phyloP scores from a whole-genome alignment of 106 monocot genomes.

The Dendrobium officinale region DNA sequence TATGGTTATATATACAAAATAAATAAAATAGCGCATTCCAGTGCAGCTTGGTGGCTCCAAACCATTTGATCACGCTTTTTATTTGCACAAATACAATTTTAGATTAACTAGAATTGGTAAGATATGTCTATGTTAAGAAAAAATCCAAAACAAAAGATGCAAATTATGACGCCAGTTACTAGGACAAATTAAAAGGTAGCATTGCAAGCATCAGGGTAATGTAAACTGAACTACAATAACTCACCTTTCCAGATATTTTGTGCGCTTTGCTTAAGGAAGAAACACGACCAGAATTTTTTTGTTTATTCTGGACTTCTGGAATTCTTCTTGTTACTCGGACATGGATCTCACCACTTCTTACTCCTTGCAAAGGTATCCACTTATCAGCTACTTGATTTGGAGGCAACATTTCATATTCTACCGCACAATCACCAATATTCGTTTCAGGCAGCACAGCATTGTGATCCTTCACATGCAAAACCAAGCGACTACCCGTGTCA shows the following conservation, averaged over 20 bases:
- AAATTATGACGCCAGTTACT: background rate
- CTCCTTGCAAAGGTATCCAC: conserved; percentile 94
- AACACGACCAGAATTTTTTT: conserved; percentile 9
- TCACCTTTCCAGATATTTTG: conserved; percentile 41
- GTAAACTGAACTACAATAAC: background rate
- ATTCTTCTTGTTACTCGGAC: conserved; percentile 64
- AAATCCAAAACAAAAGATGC: background rate
- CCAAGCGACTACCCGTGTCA: conserved; percentile 58
- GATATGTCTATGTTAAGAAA: background rate
- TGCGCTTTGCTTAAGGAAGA: conserved; percentile 33
- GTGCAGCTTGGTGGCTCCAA: too few species aligned
- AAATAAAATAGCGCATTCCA: too few species aligned
- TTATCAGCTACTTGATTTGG: conserved; percentile 67
- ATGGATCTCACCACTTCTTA: conserved; percentile 80
- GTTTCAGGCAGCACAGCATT: conserved; percentile 72
- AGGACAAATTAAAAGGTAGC: background rate
- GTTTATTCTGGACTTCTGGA: conserved; percentile 46
- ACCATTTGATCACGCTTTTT: too few species aligned
- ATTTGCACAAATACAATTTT: too few species aligned
- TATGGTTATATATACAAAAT: too few species aligned
- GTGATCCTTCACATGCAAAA: conserved; percentile 83
- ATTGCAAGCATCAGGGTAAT: background rate
- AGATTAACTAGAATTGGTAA: background rate
- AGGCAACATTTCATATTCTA: conserved; percentile 65
- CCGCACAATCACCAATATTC: conserved; percentile 72